phyloP scores from a whole-genome alignment of 306 rosid genomes.

The Vigna radiata region DNA sequence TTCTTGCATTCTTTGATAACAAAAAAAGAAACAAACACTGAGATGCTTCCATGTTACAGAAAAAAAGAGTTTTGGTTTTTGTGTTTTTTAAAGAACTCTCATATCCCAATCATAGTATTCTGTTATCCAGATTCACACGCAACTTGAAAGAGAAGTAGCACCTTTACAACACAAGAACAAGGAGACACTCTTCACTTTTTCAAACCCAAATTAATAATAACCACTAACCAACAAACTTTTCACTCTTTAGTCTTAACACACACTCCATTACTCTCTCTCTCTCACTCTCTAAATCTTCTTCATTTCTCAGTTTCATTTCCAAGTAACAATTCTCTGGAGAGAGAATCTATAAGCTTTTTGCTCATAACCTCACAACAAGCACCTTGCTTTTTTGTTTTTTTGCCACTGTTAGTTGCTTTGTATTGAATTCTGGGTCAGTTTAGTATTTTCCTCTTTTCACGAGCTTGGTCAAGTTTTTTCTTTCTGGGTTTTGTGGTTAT shows the following conservation, averaged over 20 bases:
- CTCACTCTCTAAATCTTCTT: slow-evolving; percentile 2
- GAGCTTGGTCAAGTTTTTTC: slow-evolving; percentile 15
- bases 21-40: neutral
- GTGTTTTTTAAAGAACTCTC: neutral
- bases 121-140: slow-evolving; percentile 64
- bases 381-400: slow-evolving; percentile 45
- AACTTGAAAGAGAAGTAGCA: slow-evolving; percentile 44
- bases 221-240: neutral
- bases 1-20: neutral
- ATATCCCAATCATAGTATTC: slow-evolving; percentile 39
- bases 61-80: neutral
- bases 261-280: slow-evolving; percentile 25
- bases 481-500: slow-evolving; percentile 1
- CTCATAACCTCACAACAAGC: slow-evolving; percentile 46
- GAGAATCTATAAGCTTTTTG: slow-evolving; percentile 41
- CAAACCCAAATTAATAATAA: slow-evolving; percentile 12
- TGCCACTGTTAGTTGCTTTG: neutral
- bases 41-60: neutral
- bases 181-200: slow-evolving; percentile 29
- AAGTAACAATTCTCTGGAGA: slow-evolving; percentile 43
- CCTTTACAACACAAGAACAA: slow-evolving; percentile 46
- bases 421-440: slow-evolving; percentile 17
- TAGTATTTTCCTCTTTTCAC: slow-evolving; percentile 28
- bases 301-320: slow-evolving; percentile 25
- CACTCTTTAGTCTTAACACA: slow-evolving; percentile 4